Evolutionary conservation across 2,329 filamentous ascomycete genomes (phyloP).

Genomic region (Colletotrichum spinosum): DNA sequence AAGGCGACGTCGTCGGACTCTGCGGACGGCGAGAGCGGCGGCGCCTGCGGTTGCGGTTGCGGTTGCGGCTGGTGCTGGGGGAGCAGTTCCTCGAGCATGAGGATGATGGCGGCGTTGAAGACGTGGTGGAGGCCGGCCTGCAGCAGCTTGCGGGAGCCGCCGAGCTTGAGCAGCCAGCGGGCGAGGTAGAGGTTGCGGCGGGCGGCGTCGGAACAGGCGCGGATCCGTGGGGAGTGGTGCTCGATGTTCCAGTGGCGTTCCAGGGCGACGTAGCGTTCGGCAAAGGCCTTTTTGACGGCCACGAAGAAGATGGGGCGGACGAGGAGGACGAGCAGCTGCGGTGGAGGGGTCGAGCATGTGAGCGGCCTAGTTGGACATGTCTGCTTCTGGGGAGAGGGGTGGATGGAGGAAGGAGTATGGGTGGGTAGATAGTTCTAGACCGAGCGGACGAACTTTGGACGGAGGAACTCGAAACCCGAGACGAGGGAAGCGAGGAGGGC

Average conservation of each 20-base stretch:
- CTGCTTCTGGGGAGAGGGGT: not conserved
- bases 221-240: constrained; percentile 47
- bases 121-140: constrained; percentile 60
- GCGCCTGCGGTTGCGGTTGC: not conserved
- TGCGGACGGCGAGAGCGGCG: constrained; percentile 38
- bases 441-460: not conserved
- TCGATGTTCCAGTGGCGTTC: constrained; percentile 43
- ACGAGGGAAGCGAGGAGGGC: constrained; percentile 44
- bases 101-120: constrained; percentile 62
- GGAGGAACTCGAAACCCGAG: not conserved
- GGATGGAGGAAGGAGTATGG: not conserved
- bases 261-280: constrained; percentile 49
- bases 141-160: constrained; percentile 52
- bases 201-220: constrained; percentile 56
- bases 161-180: constrained; percentile 51
- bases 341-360: no score
- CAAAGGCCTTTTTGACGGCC: constrained; percentile 59
- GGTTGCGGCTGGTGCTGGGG: constrained; percentile 43
- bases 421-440: no score
- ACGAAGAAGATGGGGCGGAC: constrained; percentile 61
- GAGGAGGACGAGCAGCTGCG: constrained; percentile 60
- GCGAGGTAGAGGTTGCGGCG: constrained; percentile 59
- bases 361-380: constrained; percentile 1
- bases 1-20: constrained; percentile 51
- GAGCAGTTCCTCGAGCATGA: constrained; percentile 59